A percentile compares a stretch with the other conserved stretches of the same genome.
Evolutionary conservation across 106 monocot genomes (phyloP).

Genomic region (Dendrobium nobile): DNA sequence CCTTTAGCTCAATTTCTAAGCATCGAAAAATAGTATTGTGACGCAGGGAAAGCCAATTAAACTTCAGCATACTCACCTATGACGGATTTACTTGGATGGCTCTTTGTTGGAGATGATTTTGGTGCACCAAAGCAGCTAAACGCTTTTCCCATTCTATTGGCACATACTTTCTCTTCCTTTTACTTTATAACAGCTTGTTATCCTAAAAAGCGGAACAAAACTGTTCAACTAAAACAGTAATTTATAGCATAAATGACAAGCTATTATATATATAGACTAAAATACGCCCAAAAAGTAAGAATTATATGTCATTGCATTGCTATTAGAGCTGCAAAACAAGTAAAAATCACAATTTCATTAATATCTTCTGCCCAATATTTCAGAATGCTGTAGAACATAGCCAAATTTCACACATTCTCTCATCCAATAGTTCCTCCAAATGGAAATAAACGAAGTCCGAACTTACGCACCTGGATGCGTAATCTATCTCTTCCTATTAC

Average conservation of each 20-base stretch:
- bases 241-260: neutral
- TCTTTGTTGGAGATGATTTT: neutral
- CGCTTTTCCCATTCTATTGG: neutral
- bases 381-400: neutral
- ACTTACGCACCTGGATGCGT: too few relatives aligned
- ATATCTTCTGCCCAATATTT: neutral
- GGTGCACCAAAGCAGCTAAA: slow-evolving; percentile 4
- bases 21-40: too few relatives aligned
- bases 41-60: too few relatives aligned
- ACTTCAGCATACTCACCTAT: neutral
- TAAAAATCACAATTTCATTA: neutral
- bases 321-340: neutral
- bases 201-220: neutral
- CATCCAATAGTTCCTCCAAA: neutral
- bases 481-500: too few relatives aligned
- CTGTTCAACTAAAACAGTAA: neutral
- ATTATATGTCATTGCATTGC: neutral
- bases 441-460: neutral
- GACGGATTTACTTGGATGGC: neutral
- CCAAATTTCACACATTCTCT: too few relatives aligned
- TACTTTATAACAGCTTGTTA: neutral
- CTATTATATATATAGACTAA: neutral
- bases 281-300: neutral
- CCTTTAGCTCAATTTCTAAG: too few relatives aligned
- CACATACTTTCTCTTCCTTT: neutral